These are phyloP conservation scores for Rutidosis leptorrhynchoides DNA, from an alignment of 129 eudicot genomes.

Conservation along the genomic window DNA sequence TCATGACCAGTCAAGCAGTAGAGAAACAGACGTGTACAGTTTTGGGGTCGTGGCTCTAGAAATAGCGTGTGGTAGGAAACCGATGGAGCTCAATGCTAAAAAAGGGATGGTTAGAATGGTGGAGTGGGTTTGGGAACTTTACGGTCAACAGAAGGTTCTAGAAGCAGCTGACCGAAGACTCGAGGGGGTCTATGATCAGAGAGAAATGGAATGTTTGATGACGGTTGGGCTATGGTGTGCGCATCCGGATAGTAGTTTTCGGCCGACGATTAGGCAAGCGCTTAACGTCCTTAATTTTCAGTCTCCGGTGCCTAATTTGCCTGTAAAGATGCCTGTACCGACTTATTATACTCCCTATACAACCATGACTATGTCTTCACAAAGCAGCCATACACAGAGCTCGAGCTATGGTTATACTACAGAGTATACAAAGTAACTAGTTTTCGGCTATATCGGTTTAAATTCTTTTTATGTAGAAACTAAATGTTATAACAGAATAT, in stretches of 20 bases:
- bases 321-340: constrained; percentile 37
- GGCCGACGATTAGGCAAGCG: constrained; percentile 46
- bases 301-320: constrained; percentile 32
- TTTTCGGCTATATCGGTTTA: background rate
- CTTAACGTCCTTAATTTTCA: constrained; percentile 41
- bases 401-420: constrained; percentile 27
- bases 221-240: constrained; percentile 52
- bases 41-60: constrained; percentile 50
- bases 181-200: constrained; percentile 23
- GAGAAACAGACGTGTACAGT: constrained; percentile 53
- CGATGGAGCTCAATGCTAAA: constrained; percentile 26
- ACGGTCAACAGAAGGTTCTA: constrained; percentile 31
- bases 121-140: constrained; percentile 47
- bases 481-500: background rate
- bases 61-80: constrained; percentile 44
- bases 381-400: constrained; percentile 24
- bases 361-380: constrained; percentile 16
- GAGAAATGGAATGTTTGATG: constrained; percentile 45
- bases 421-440: constrained; percentile 26
- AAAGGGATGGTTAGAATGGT: constrained; percentile 23
- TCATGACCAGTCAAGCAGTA: constrained; percentile 44
- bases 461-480: background rate
- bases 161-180: constrained; percentile 44
- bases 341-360: constrained; percentile 31
- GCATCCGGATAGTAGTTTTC: constrained; percentile 38